Evolutionary conservation across 495 filamentous ascomycete genomes (phyloP), one percentile per base, ranked within the genome.

Genomic region (Letharia lupina): DNA sequence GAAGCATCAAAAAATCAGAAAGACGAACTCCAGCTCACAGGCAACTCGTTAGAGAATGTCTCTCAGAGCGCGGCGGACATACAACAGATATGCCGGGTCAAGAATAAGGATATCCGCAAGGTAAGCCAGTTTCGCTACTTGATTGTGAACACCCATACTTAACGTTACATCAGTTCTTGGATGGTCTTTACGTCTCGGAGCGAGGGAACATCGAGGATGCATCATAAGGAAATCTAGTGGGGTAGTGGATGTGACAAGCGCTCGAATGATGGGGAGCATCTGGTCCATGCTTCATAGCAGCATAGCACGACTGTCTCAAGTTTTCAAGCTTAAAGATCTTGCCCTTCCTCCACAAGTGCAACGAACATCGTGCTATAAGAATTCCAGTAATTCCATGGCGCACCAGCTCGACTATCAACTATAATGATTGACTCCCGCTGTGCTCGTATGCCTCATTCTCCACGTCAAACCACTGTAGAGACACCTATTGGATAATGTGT

Each of bases 81-180:
- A 79, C 94, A 98, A 86, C 94, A 98, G 81, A 91, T 93, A 81
- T 98, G 94, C 89, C 84, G 89, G 81, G 94, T 97, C 79, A 86
- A 90, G 76, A 98, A 98, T 88, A 98, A 98, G 91, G 94, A 98
- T 96, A 98, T 98, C 84, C 92, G 95, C 82, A 97, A 98, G 91
- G 91, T 96, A 71, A 67, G 81, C 9, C 35, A 10, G 8, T 20
- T 35, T 40, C 35, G 10, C 20, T 35, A 58, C 6, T 16, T 28
- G 2, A 31, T 12, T 33, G 12, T 48, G 28, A 48, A n/a, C 28
- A 15, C 45, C 13, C 35, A 50, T 65, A 50, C 20, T 44, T 65
- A 23, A 65, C 20, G 33, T 44, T 11, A 33, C 35, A 20, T 28
- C 48, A 97, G 94, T 98, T 98, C 89, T 86, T 98, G 86, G 94